Base-by-base conservation (phyloP, 164 flowering plant species). In the Stephania cephalantha region DNA sequence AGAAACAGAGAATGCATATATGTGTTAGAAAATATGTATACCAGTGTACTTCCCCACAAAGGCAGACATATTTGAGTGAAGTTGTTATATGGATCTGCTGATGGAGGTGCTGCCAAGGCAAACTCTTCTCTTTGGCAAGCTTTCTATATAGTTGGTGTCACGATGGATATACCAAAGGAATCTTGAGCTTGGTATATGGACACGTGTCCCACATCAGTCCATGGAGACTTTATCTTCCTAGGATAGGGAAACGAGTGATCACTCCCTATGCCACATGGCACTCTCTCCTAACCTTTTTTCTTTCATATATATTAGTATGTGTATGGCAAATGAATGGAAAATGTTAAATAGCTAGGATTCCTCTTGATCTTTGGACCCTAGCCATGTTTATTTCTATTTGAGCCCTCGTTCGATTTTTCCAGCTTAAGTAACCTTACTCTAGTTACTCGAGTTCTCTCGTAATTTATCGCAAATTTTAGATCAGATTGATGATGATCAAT, bases 21-120 rank as follows among this genome's bases (percentile, higher is more conserved):
- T 25, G 9, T 48, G 53, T 30, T 3, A 44, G 46, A 72, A 46
- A 17, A 71, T 1, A 9, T 25, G 25, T 25, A 25, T 88, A 92
- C 97, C 95, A 81, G 97, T 93, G 68, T 92, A 92, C 78, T 90
- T 90, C 48, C 97, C 94, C 5, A 89, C 86, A 77, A 90, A 92
- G 83, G 97, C 94, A 20, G 95, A 92, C 97, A 92, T 92, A 77
- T 79, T 58, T 20, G 42, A 2, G 42, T 35, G 42, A 35, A 35
- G 3, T 35, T 35, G 42, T 35, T 35, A 35, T 18, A 3, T 46
- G 50, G 50, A 46, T 8, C 53, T 48, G 13, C 53, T 8, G 13
- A 46, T 6, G 50, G 50, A 8, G 53, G 53, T 48, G 53, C 53
- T 48, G 53, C 53, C 11, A 2, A 48, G 53, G 42, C 42, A 35